A percentile compares a stretch with the other conserved stretches of the same genome.
These are phyloP conservation scores for Senna tora DNA, from an alignment of 306 rosid species.

Conservation along the genomic window DNA sequence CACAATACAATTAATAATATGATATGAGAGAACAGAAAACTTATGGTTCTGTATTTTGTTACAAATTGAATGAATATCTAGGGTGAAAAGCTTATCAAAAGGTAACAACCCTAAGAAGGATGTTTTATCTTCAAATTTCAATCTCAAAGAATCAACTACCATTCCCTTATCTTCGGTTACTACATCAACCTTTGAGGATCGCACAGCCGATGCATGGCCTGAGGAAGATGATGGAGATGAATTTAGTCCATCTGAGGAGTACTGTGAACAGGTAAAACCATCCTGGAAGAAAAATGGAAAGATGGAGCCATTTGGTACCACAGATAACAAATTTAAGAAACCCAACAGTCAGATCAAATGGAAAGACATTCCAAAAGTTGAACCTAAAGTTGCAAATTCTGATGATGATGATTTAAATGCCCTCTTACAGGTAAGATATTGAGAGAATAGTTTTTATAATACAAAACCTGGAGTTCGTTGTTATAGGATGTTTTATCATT, in stretches of 20 bases:
- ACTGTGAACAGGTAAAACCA: conserved; percentile 72
- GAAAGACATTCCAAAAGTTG: conserved; percentile 72
- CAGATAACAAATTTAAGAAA: conserved; percentile 72
- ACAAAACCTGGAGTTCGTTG: not conserved
- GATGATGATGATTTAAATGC: conserved; percentile 89
- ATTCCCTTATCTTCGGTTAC: conserved; percentile 71
- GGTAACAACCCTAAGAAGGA: conserved; percentile 89
- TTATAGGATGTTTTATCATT: conserved; percentile 34
- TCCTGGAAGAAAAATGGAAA: conserved; percentile 77
- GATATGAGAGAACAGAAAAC: conserved; percentile 19
- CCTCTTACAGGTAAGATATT: conserved; percentile 73
- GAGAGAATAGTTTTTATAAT: conserved; percentile 6
- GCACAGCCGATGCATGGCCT: conserved; percentile 54
- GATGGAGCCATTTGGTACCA: conserved; percentile 56
- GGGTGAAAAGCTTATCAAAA: conserved; percentile 96
- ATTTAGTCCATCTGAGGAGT: conserved; percentile 77
- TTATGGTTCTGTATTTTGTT: conserved; percentile 22
- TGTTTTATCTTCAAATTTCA: conserved; percentile 63
- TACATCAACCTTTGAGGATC: conserved; percentile 66
- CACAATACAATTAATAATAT: conserved; percentile 10
- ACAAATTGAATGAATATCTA: conserved; percentile 42
- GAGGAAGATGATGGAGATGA: conserved; percentile 75
- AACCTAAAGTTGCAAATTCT: conserved; percentile 54
- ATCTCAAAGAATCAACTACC: conserved; percentile 80
- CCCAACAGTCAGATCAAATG: conserved; percentile 73